Percentiles rank a stretch among this genome's conserved stretches.
Conservation (phyloP, 306 rosid genomes). For the Vicia faba region DNA sequence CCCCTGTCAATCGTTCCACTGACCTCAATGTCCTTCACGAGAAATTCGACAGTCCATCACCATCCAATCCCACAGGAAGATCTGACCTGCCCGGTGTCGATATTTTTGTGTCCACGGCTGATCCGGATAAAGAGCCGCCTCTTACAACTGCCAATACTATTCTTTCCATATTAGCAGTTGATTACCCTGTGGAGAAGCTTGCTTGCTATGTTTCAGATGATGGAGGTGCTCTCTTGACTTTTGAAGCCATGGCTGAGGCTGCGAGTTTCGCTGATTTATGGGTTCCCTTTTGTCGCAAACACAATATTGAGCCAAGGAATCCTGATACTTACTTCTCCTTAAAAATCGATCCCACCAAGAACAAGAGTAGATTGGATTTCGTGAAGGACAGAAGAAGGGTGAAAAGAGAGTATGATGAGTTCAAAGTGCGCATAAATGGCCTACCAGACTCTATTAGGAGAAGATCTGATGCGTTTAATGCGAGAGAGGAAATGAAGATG, state of each 20-base stretch:
- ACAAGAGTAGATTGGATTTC: conserved; percentile 50
- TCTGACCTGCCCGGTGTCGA: conserved; percentile 55
- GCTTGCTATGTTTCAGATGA: conserved; percentile 57
- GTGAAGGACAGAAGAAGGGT: conserved; percentile 59
- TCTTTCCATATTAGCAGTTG: conserved; percentile 53
- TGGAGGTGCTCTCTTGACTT: conserved; percentile 57
- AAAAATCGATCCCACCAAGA: conserved; percentile 58
- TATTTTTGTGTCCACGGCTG: conserved; percentile 56
- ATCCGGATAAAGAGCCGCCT: conserved; percentile 60
- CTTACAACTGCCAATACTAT: conserved; percentile 57
- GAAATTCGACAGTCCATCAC: conserved; percentile 51
- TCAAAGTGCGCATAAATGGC: conserved; percentile 58
- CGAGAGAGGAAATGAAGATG: conserved; percentile 64
- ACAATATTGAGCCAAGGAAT: conserved; percentile 53
- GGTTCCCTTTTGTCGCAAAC: conserved; percentile 63
- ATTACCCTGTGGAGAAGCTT: conserved; percentile 58
- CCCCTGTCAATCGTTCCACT: conserved; percentile 47
- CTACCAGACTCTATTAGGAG: conserved; percentile 58
- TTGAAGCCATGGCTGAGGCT: conserved; percentile 68
- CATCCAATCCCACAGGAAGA: conserved; percentile 55
- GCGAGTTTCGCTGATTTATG: conserved; percentile 60
- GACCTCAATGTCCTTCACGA: conserved; percentile 53
- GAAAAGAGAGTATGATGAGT: conserved; percentile 60
- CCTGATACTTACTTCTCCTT: conserved; percentile 50
- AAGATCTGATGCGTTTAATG: conserved; percentile 61